Conservation (phyloP, 257 asterid genomes). For the Jaltomata sinuosa region DNA sequence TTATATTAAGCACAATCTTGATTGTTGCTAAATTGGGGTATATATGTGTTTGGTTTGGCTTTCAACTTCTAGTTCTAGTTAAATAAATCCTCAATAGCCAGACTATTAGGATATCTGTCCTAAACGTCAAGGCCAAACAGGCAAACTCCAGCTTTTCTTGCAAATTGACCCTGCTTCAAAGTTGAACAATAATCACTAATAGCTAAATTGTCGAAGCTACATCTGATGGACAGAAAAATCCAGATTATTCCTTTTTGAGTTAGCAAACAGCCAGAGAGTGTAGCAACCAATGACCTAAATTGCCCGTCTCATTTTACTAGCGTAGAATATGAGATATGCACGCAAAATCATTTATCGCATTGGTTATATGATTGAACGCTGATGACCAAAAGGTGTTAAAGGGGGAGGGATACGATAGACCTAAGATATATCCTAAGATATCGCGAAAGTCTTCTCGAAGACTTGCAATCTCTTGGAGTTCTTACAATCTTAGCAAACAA, state of each 20-base stretch:
- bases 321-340: background rate
- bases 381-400: background rate
- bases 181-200: background rate
- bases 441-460: background rate
- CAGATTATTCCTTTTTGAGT: background rate
- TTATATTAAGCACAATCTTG: background rate
- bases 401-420: background rate
- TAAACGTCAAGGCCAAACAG: background rate
- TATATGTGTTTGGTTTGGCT: background rate
- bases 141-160: background rate
- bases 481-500: background rate
- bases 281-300: background rate
- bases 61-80: background rate
- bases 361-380: background rate
- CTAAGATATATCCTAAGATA: background rate
- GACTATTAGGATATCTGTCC: background rate
- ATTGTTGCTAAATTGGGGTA: background rate
- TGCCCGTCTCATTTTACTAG: background rate
- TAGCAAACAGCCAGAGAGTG: background rate
- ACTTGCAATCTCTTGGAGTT: background rate
- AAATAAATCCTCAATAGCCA: background rate
- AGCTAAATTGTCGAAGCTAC: background rate
- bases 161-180: background rate
- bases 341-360: background rate
- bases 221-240: background rate